Evolutionary conservation across 2,329 filamentous ascomycete species (phyloP).

Genomic region (Tetracladium maxilliforme): DNA sequence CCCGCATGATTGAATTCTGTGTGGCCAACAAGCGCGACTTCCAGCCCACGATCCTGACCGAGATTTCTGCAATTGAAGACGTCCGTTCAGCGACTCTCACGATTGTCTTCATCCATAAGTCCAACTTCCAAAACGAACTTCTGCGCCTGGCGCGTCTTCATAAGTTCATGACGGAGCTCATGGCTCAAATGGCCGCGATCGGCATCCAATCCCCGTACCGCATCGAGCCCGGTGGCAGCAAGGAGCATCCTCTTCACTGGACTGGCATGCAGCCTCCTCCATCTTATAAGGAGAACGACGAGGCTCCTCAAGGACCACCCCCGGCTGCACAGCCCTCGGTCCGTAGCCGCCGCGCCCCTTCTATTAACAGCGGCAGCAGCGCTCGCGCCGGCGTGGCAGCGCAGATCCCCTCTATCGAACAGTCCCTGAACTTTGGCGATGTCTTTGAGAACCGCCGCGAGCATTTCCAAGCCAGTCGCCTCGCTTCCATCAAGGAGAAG

Average conservation of each 20-base stretch:
- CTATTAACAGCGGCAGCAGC: too few species aligned
- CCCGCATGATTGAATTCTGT: slow-evolving; percentile 72
- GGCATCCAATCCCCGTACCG: slow-evolving; percentile 63
- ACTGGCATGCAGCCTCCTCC: too few species aligned
- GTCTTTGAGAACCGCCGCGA: too few species aligned
- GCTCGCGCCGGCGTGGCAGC: too few species aligned
- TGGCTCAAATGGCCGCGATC: slow-evolving; percentile 69
- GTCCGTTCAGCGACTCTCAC: slow-evolving; percentile 80
- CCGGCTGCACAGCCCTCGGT: too few species aligned
- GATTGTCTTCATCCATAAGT: slow-evolving; percentile 95
- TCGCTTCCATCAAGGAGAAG: too few species aligned
- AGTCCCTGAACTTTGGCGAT: too few species aligned
- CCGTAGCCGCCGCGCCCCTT: too few species aligned
- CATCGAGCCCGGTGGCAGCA: not conserved
- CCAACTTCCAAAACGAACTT: slow-evolving; percentile 90
- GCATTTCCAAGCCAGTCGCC: too few species aligned
- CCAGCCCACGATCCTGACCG: slow-evolving; percentile 72
- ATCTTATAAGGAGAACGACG: too few species aligned
- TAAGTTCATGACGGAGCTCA: slow-evolving; percentile 85
- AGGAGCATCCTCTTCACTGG: not conserved
- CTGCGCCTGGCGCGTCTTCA: slow-evolving; percentile 82
- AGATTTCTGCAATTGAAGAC: slow-evolving; percentile 65
- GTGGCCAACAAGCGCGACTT: slow-evolving; percentile 78
- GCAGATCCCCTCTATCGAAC: too few species aligned
- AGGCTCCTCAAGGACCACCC: too few species aligned